Evolutionary conservation across 1,284 basidiomycete genomes (phyloP), one percentile per base, ranked within the genome.

Genomic region (Trichosporon coremiiforme): DNA sequence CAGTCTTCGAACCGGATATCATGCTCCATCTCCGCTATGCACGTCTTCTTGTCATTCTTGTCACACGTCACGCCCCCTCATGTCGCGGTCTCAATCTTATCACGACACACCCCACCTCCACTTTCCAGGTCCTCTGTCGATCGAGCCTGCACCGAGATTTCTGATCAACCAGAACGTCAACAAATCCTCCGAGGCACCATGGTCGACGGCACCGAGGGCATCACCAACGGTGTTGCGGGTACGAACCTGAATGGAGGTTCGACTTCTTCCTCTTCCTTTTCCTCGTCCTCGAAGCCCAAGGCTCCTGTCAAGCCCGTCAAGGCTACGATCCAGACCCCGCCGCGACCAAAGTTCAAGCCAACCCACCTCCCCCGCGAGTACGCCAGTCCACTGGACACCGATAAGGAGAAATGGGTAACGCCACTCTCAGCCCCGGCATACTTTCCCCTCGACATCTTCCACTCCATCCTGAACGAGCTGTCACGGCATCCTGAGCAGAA

Each of bases 401-500:
- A 60, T 15, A 1, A 36, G 0, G 66, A 71, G 22, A 45, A 57
- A 25, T 78, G 77, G 77, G 55, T 72, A 10, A 69, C 70, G 1
- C 70, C 75, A 0, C 71, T 79, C 8, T 69, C 72, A 1, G 69
- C 75, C 2, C 72, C 75, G 20, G 77, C 77, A 31, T 76, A 81
- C 69, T 82, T 81, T 68, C 69, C 73, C 13, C 72, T 77, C 17
- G 66, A 74, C 45, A 66, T 74, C 41, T 82, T 81, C 70, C 70
- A 81, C 33, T 65, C 76, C 1, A 76, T 77, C 0, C 71, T 80
- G 38, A 77, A 78, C 65, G 74, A 77, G 25, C 75, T 80, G 5
- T 68, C 75, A 12, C 70, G 80, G 2, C 82, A 84, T 70, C 82
- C 83, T 0, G 83, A 84, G 69, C 77, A 80, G 9, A 81, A 83